Base-by-base conservation (phyloP, 2,329 filamentous ascomycete genomes). In the Cladosporium sp. region DNA sequence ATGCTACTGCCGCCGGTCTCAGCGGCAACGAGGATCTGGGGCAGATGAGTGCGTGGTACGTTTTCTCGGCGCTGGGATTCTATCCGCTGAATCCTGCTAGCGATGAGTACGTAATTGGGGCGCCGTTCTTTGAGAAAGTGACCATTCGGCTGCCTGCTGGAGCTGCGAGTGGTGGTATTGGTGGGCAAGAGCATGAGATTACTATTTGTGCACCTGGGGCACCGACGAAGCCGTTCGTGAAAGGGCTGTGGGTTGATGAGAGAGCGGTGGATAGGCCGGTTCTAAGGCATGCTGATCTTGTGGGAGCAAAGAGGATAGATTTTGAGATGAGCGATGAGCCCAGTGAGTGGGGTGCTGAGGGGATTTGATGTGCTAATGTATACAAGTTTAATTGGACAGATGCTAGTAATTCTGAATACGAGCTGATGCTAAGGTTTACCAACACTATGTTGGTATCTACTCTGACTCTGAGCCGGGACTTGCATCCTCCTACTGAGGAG, bases 31-130 rank as follows among this genome's bases (percentile, higher is more conserved):
- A 83, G 66, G 80, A 83, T 68, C 71, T 83, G 3, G 81, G 81
- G 1, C 81, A 83, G 73, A 83, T 83, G 81, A 83, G 80, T 66
- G 80, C 81, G 0, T 83, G 80, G 80, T 83, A 82, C 61, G 71
- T 83, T 5, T 81, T 83, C 63, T 81, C 80, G 0, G 79, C 80
- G 5, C 68, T 83, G 11, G 81, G 81, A 0, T 82, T 83, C 69
- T 83, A 83, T 66, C 81, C 81, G 0, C 74, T 82, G 46, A 80
- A 83, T 64, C 76, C 81, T 0, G 80, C 80, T 1, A 74, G 76
- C 6, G 79, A 81, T 43, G 78, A 82, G 65, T 83, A 83, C 68
- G 71, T 82, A 5, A 73, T 83, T 16, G 80, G 80, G 0, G 73
- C 79, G 7, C 81, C 81, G 0, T 81, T 83, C 63, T 83, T 83